Percentiles rank a stretch among this genome's conserved stretches.
phyloP scores from a whole-genome alignment of 306 rosid genomes.

The Dryas drummondii region DNA sequence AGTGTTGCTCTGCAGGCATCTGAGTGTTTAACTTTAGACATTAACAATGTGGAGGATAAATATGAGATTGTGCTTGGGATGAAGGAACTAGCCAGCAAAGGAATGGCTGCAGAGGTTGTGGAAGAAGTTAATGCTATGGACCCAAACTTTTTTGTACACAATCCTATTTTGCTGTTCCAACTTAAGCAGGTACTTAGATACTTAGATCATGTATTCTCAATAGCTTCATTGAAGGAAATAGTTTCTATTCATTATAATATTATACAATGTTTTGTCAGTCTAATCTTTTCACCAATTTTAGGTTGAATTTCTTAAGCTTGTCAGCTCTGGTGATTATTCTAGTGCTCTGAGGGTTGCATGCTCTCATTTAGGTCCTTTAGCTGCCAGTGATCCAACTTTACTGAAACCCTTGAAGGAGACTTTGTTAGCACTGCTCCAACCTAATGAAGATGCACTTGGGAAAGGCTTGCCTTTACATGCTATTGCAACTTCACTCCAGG shows the following conservation, averaged over 20 bases:
- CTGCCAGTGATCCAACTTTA: constrained; percentile 73
- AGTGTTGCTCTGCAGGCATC: constrained; percentile 50
- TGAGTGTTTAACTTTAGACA: constrained; percentile 46
- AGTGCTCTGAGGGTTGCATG: constrained; percentile 86
- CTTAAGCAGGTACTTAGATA: constrained; percentile 77
- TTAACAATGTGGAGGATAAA: constrained; percentile 56
- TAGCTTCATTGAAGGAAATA: background rate
- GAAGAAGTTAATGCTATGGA: constrained; percentile 74
- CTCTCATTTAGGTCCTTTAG: constrained; percentile 90
- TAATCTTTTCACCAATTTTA: constrained; percentile 37
- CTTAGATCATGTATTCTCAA: constrained; percentile 25
- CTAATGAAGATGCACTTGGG: constrained; percentile 69
- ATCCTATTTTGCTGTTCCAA: constrained; percentile 79
- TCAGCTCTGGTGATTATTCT: constrained; percentile 75
- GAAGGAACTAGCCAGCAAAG: constrained; percentile 86
- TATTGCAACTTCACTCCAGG: constrained; percentile 95
- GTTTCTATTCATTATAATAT: background rate
- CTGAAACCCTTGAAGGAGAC: constrained; percentile 91
- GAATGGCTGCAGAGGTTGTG: constrained; percentile 93
- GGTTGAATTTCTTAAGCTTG: constrained; percentile 98
- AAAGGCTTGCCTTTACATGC: constrained; percentile 86
- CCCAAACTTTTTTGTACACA: constrained; percentile 72
- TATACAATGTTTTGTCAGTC: background rate
- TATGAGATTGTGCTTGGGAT: constrained; percentile 80
- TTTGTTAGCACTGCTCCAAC: constrained; percentile 77